Percentiles rank a stretch among this genome's conserved stretches.
Evolutionary conservation across 1,284 basidiomycete species (phyloP).

Genomic region (Cronartium ribicola): DNA sequence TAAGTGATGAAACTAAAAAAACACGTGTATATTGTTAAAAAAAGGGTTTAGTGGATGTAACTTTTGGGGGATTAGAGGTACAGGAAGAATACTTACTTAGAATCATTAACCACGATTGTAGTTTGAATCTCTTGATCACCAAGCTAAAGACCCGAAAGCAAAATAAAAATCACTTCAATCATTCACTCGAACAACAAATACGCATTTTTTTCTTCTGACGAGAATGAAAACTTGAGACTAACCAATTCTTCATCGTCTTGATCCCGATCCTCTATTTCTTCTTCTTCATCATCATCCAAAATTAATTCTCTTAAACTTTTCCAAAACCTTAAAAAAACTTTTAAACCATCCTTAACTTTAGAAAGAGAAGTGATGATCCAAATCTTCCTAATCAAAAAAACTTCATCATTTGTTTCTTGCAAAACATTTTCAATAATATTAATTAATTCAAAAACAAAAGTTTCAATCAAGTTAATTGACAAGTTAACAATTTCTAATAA

Average conservation of each 20-base stretch:
- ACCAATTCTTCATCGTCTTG: neutral
- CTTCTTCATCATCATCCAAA: neutral
- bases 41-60: neutral
- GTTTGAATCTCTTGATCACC: neutral
- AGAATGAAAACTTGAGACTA: neutral
- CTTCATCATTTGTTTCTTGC: neutral
- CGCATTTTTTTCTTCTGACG: no score
- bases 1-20: neutral
- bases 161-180: neutral
- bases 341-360: neutral
- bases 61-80: neutral
- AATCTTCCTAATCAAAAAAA: neutral
- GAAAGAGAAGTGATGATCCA: neutral
- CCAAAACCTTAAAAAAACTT: neutral
- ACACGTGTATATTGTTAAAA: neutral
- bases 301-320: neutral
- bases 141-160: neutral
- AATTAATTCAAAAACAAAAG: neutral
- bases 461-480: neutral
- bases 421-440: neutral
- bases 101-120: conserved; percentile 17
- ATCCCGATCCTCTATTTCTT: neutral
- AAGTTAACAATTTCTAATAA: neutral
- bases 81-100: conserved; percentile 5
- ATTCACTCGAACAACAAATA: no score